phyloP scores from a whole-genome alignment of 164 flowering plant genomes.

The Aristolochia contorta region DNA sequence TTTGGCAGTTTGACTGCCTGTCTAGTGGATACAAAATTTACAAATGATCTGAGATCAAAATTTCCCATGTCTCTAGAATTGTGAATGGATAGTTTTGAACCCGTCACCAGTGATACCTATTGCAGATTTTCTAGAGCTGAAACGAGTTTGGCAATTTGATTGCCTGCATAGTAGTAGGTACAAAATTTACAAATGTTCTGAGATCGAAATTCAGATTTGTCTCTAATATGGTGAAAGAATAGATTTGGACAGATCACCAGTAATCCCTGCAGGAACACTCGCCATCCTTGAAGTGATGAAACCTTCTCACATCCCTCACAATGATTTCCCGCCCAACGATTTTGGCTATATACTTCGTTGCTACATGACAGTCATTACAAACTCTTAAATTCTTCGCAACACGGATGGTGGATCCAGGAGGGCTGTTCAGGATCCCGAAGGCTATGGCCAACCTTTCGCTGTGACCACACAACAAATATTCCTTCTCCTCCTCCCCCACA shows the following conservation, averaged over 20 bases:
- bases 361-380: constrained; percentile 74
- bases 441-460: constrained; percentile 82
- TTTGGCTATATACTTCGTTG: constrained; percentile 64
- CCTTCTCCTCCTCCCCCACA: constrained; percentile 66
- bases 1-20: too few species aligned
- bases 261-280: constrained; percentile 79
- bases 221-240: too few species aligned
- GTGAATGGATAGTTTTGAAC: too few species aligned
- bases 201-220: too few species aligned
- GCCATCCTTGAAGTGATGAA: constrained; percentile 75
- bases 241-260: constrained; percentile 38
- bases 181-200: too few species aligned
- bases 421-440: constrained; percentile 66
- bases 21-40: too few species aligned
- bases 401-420: constrained; percentile 64
- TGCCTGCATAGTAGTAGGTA: too few species aligned
- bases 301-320: constrained; percentile 66
- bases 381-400: constrained; percentile 81
- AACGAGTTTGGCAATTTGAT: too few species aligned
- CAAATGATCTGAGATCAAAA: too few species aligned
- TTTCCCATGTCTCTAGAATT: too few species aligned
- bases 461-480: constrained; percentile 64
- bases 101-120: constrained; percentile 52
- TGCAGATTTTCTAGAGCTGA: too few species aligned
- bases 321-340: constrained; percentile 55